phyloP scores from a whole-genome alignment of 2,329 filamentous ascomycete genomes.

The Fusarium bulbicola region DNA sequence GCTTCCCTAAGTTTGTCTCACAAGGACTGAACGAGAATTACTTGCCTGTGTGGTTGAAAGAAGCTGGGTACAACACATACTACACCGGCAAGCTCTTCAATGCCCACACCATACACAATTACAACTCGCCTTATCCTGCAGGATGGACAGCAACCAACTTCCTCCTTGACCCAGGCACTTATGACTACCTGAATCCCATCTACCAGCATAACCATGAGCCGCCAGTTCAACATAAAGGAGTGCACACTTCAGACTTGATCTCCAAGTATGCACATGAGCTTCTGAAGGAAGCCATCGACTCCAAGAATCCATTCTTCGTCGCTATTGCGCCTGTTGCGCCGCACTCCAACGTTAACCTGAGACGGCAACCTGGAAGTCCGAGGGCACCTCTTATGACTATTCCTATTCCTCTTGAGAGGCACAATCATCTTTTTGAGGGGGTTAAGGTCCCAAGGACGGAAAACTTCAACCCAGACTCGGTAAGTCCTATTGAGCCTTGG shows the following conservation, averaged over 20 bases:
- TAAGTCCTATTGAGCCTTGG: slow-evolving; percentile 39
- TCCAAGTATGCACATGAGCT: slow-evolving; percentile 67
- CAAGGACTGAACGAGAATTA: slow-evolving; percentile 74
- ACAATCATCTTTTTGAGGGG: slow-evolving; percentile 69
- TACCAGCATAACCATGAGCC: slow-evolving; percentile 55
- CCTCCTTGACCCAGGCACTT: slow-evolving; percentile 49
- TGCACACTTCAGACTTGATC: slow-evolving; percentile 64
- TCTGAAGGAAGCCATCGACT: slow-evolving; percentile 66
- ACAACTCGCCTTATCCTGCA: slow-evolving; percentile 63
- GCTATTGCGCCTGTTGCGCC: slow-evolving; percentile 72
- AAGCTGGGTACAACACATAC: slow-evolving; percentile 74
- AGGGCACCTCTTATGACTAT: slow-evolving; percentile 17
- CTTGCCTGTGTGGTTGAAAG: slow-evolving; percentile 75
- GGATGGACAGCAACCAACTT: slow-evolving; percentile 64
- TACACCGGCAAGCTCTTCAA: slow-evolving; percentile 81
- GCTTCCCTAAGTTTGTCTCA: slow-evolving; percentile 71
- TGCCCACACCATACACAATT: slow-evolving; percentile 67
- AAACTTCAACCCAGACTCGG: slow-evolving; percentile 72
- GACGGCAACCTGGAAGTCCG: neutral
- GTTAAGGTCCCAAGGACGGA: slow-evolving; percentile 67
- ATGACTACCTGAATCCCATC: slow-evolving; percentile 59
- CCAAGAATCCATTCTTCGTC: slow-evolving; percentile 71
- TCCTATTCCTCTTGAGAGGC: slow-evolving; percentile 67
- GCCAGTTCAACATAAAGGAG: slow-evolving; percentile 42
- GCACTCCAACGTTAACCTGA: slow-evolving; percentile 61